Evolutionary conservation across 352 stramenopile species (phyloP).

Genomic region (Phytophthora pseudosyringae): DNA sequence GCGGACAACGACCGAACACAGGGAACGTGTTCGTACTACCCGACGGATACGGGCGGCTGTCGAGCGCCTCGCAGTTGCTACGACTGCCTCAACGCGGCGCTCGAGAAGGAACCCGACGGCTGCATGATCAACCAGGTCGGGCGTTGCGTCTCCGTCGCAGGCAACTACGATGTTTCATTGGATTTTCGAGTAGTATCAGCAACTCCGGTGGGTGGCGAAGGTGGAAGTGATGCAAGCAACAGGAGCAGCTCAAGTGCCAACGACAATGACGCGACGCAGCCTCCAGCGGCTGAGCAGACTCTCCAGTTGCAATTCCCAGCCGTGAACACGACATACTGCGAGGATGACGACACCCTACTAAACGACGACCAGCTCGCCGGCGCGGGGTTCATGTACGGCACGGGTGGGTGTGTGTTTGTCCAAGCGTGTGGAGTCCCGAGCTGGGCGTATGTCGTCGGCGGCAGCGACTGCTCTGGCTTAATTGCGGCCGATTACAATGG

Average conservation of each 20-base stretch:
- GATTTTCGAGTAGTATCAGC: slow-evolving; percentile 33
- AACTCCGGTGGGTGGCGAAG: slow-evolving; percentile 6
- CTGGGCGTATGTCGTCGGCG: slow-evolving; percentile 33
- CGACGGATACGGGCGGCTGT: slow-evolving; percentile 29
- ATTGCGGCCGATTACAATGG: not conserved
- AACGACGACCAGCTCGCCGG: slow-evolving; percentile 6
- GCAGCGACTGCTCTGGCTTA: slow-evolving; percentile 26
- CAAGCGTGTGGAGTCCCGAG: slow-evolving; percentile 32
- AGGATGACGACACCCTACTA: slow-evolving; percentile 27
- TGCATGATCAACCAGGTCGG: slow-evolving; percentile 40
- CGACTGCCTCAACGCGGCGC: slow-evolving; percentile 44
- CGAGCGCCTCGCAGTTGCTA: slow-evolving; percentile 44
- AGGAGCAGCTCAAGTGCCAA: not conserved
- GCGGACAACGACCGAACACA: slow-evolving; percentile 13
- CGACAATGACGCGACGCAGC: not conserved
- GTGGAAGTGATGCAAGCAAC: not conserved
- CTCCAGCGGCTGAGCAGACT: not conserved
- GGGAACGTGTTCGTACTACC: slow-evolving; percentile 42
- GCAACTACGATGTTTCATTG: slow-evolving; percentile 35
- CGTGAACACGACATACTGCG: slow-evolving; percentile 52
- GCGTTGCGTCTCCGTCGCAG: slow-evolving; percentile 30
- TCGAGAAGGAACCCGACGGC: slow-evolving; percentile 30
- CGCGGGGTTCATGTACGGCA: slow-evolving; percentile 32
- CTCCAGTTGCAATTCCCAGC: slow-evolving; percentile 35
- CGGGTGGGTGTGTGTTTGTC: slow-evolving; percentile 39